These are phyloP conservation scores for Terana coerulea DNA, from an alignment of 768 basidiomycete species.

Conservation along the genomic window DNA sequence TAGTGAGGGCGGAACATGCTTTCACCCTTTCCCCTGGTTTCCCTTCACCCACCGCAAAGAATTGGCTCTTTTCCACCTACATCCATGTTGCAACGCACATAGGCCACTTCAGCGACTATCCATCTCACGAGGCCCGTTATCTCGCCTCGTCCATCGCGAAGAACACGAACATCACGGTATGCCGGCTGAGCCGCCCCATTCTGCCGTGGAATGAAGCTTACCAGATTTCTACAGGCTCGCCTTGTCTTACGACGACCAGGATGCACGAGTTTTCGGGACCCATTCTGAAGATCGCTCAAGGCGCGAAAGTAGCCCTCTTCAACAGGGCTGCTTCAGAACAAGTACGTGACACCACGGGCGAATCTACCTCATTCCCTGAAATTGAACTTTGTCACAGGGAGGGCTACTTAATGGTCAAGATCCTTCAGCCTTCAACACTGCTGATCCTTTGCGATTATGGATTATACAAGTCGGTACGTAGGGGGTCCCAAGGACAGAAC, in stretches of 20 bases:
- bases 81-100: too few relatives aligned
- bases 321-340: constrained; percentile 22
- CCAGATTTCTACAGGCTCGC: neutral
- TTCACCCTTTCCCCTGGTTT: too few relatives aligned
- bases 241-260: constrained; percentile 8
- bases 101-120: too few relatives aligned
- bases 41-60: too few relatives aligned
- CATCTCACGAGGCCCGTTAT: too few relatives aligned
- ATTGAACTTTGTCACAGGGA: constrained; percentile 39
- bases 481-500: neutral
- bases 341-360: constrained; percentile 27
- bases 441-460: constrained; percentile 74
- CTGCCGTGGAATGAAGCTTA: too few relatives aligned
- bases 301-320: constrained; percentile 1
- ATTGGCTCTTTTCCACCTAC: too few relatives aligned
- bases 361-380: neutral
- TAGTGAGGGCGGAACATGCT: too few relatives aligned
- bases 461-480: constrained; percentile 72
- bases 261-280: constrained; percentile 16
- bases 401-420: constrained; percentile 75
- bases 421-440: constrained; percentile 58
- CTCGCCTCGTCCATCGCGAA: too few relatives aligned
- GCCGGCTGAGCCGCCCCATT: too few relatives aligned
- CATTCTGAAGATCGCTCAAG: constrained; percentile 13
- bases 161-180: too few relatives aligned